Percentiles rank a stretch among this genome's conserved stretches.
Evolutionary conservation across 208 protist species (phyloP).

Genomic region (Crithidia acanthocephali): DNA sequence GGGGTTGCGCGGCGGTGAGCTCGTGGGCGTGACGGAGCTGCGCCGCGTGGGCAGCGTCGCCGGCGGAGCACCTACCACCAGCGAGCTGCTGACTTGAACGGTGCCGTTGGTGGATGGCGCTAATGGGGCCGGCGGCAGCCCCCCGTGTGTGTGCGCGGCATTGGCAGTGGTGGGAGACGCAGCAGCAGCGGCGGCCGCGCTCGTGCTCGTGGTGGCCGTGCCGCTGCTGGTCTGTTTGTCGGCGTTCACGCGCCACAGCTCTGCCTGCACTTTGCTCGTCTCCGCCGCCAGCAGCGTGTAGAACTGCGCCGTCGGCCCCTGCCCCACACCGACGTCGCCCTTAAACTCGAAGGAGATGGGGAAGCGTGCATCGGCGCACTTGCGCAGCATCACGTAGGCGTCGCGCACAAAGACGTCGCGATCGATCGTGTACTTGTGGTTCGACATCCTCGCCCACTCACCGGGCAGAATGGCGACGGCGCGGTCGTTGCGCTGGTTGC

Average conservation of each 20-base stretch:
- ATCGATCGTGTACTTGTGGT: conserved; percentile 86
- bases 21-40: conserved; percentile 23
- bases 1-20: conserved; percentile 8
- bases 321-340: conserved; percentile 87
- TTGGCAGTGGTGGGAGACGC: background rate
- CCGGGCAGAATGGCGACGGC: conserved; percentile 46
- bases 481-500: conserved; percentile 49
- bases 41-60: conserved; percentile 21
- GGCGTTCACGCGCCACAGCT: conserved; percentile 60
- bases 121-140: background rate
- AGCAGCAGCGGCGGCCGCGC: background rate
- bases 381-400: conserved; percentile 69
- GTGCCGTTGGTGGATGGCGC: background rate
- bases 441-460: conserved; percentile 74
- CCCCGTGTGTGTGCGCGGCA: background rate
- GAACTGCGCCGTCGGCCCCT: conserved; percentile 92
- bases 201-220: background rate
- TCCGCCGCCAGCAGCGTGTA: conserved; percentile 82
- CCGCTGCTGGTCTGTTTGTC: background rate
- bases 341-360: conserved; percentile 90
- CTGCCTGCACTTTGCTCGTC: conserved; percentile 38
- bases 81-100: background rate
- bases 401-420: conserved; percentile 65
- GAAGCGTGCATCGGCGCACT: conserved; percentile 66
- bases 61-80: conserved; percentile 8